These are phyloP conservation scores for Russula dissimulans DNA, from an alignment of 768 basidiomycete species.

Conservation along the genomic window DNA sequence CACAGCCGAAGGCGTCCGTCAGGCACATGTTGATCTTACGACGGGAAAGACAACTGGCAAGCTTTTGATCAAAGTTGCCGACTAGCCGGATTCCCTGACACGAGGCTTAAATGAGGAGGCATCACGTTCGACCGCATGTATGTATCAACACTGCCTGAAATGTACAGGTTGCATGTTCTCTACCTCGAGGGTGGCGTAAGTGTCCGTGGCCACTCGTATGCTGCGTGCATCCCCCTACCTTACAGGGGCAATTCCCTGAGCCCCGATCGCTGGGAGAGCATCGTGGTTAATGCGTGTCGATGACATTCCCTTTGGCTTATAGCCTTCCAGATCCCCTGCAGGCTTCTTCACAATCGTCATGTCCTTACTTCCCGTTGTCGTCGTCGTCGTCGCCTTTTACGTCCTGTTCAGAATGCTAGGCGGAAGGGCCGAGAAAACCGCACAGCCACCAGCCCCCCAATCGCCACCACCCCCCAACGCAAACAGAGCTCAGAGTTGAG, in stretches of 20 bases:
- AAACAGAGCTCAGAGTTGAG: not conserved
- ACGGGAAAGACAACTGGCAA: slow-evolving; percentile 80
- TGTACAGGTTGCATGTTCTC: not conserved
- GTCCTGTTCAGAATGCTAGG: slow-evolving; percentile 9
- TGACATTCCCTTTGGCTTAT: not conserved
- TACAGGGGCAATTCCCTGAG: not conserved
- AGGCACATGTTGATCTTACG: slow-evolving; percentile 71
- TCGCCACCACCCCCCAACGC: not conserved
- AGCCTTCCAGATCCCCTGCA: not conserved
- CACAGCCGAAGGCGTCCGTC: slow-evolving; percentile 64
- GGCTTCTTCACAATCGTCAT: slow-evolving; percentile 2
- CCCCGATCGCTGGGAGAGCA: slow-evolving; percentile 9
- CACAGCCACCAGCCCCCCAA: not conserved
- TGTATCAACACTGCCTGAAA: slow-evolving; percentile 22
- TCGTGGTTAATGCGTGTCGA: slow-evolving; percentile 11
- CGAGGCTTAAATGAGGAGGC: slow-evolving; percentile 42
- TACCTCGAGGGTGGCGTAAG: slow-evolving; percentile 12
- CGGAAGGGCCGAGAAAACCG: not conserved
- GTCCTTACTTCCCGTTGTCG: slow-evolving; percentile 13
- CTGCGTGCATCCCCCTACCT: too few relatives aligned
- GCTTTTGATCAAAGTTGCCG: slow-evolving; percentile 60
- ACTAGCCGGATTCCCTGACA: slow-evolving; percentile 23
- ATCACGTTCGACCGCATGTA: slow-evolving; percentile 34
- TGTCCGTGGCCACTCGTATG: not conserved
- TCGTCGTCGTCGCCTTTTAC: slow-evolving; percentile 9